Evolutionary conservation across 2,329 filamentous ascomycete genomes (phyloP), one percentile per base, ranked within the genome.

Genomic region (Trichoderma sp.): DNA sequence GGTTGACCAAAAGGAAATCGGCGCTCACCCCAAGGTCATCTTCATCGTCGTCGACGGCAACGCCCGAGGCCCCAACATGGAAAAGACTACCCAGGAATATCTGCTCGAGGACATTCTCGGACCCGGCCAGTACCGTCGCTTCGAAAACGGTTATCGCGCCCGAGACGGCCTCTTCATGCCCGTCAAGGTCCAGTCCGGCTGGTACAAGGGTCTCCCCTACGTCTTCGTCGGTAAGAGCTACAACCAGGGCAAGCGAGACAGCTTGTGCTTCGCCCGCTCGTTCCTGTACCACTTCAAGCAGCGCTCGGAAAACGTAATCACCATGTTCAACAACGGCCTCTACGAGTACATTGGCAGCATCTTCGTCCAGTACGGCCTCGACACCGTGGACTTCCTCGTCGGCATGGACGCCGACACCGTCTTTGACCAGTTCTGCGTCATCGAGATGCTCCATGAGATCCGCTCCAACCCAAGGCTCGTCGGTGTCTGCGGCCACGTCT

Each of bases 241-340:
- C 70, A 83, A 82, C 70, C 79, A 81, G 67, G 81, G 80, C 43
- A 83, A 83, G 71, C 76, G 80, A 2, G 81, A 83, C 69, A 80
- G 80, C 55, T 71, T 83, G 48, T 82, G 81, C 68, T 77, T 82
- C n/a, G 78, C 77, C 1, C 79, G 81, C 0, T 83, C 81, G 0
- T 79, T 83, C 51, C 70, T 83, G 5, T 79, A 81, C 68, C 79
- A 82, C 68, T 83, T 79, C 75, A 78, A 81, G 67, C 71, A 75
- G 55, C 78, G 80, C 4, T 75, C 76, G 1, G 73, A 76, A 50
- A 77, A 77, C 12, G 73, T 78, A 3, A 73, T 79, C 30, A 81
- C 80, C 61, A 80, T 82, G 71, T 82, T 83, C 70, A 79, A 77
- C 69, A 77, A 78, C 28, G 77, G 78, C 12, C 72, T 82, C 3